Evolutionary conservation across 176 grass and related monocot species (phyloP), one percentile per base, ranked within the genome.

Genomic region (Typha latifolia): DNA sequence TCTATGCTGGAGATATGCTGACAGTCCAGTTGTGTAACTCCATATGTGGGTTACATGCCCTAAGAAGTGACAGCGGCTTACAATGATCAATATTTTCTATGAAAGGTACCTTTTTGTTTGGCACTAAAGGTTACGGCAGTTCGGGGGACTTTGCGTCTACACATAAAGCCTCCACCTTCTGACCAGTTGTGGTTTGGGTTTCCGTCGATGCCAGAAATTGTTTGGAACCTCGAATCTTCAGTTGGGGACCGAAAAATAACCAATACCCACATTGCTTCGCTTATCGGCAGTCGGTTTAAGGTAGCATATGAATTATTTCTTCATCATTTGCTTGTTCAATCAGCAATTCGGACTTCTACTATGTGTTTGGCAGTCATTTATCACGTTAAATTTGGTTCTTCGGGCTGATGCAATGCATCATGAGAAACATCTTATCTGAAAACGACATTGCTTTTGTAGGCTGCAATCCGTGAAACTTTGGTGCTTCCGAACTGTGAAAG

Each of bases 181-280:
- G 92, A 96, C 85, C 92, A 91, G 67, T 78, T 96, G 62, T 96
- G 92, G 92, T 91, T 86, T 69, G 92, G 92, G 47, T 96, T 96
- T 76, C 75, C 83, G 16, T 77, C 72, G 12, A 91, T 91, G 82
- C 92, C 92, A 64, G 85, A 96, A 51, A 61, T 96, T 68, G 88
- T 89, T 43, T 96, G 85, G 92, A 86, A 91, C 57, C 51, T 96
- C 29, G 92, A 91, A 75, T 88, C 92, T 69, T 88, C 78, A 49
- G 72, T 97, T 48, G 94, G 94, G 12, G 94, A 93, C 48, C 87
- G 83, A 31, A 97, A 90, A 90, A 73, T 97, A 19, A 85, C 79
- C 37, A 89, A 84, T 31, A 87, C 70, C 63, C 86, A 74, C 75
- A 89, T 97, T 8, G 78, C 78, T 24, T 85, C 81, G 61, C 79